Evolutionary conservation across 495 filamentous ascomycete species (phyloP), one percentile per base, ranked within the genome.

Genomic region (Talaromyces borbonicus): DNA sequence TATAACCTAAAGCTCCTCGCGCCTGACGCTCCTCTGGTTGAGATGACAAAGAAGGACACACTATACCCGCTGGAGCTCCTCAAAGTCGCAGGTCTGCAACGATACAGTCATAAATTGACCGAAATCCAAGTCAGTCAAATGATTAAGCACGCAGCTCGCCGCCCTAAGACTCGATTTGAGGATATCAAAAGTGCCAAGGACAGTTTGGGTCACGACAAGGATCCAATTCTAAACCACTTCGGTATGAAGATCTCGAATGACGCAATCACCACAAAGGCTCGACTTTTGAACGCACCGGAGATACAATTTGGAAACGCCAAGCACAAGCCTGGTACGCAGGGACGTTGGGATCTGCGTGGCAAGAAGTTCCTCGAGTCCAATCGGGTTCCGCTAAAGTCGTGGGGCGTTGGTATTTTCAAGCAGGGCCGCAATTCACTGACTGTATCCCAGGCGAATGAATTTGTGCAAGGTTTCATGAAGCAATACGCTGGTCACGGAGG

Each of bases 321-420:
- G 23, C 48, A 62, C 26, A 74, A 79, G 48, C 83, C 84, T 1
- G 62, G 67, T 1, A 69, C 58, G 8, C 58, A 57, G 26, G 92
- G 90, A 18, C 81, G 85, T 8, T 98, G 92, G 92, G 85, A 92
- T 59, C 73, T 96, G 16, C 79, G 84, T 12, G 80, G 80, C 24
- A 82, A 81, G 56, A 85, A 82, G 48, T 96, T 96, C 55, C 55
- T 81, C 2, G 52, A 57, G 31, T 56, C 74, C 0, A 86, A 93
- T 60, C 51, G 60, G 3, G 46, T 56, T 6, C 67, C 73, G 0
- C 70, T 97, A 8, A 68, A 69, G 32, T 68, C 69, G 8, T 98
- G 90, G 89, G 82, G 77, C 22, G 63, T 96, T 24, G 73, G 76
- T 38, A 70, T 72, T 23, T 73, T 81, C 19, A 49, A 56, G 7